A percentile compares a stretch with the other conserved stretches of the same genome.
These are phyloP conservation scores for Aspergillus luchuensis DNA, from an alignment of 2,329 filamentous ascomycete species.

Conservation along the genomic window DNA sequence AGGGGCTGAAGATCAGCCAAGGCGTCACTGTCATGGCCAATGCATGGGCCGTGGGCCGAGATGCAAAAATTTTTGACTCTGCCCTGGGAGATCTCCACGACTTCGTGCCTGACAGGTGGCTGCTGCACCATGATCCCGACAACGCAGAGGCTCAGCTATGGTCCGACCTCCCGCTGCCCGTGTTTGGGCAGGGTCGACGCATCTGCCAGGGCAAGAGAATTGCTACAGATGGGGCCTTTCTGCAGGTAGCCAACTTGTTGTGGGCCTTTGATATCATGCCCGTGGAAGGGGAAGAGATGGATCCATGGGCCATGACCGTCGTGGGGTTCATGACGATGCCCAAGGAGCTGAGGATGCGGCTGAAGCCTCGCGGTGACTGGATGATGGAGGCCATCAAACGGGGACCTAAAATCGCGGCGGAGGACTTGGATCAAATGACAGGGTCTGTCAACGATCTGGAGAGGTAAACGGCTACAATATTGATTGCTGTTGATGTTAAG, in stretches of 20 bases:
- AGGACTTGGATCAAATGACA: slow-evolving; percentile 22
- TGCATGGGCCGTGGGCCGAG: too few species aligned
- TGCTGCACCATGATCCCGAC: slow-evolving; percentile 36
- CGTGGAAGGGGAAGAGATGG: slow-evolving; percentile 18
- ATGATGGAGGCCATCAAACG: neutral
- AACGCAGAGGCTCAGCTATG: slow-evolving; percentile 11
- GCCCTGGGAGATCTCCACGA: too few species aligned
- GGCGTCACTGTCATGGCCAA: too few species aligned
- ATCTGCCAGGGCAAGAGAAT: slow-evolving; percentile 28
- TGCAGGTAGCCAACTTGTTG: slow-evolving; percentile 25
- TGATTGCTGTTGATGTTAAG: too few species aligned
- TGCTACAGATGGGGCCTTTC: slow-evolving; percentile 25
- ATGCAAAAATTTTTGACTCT: too few species aligned
- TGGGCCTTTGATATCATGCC: slow-evolving; percentile 28
- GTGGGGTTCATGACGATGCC: slow-evolving; percentile 30
- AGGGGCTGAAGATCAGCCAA: too few species aligned
- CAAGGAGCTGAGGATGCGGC: slow-evolving; percentile 18
- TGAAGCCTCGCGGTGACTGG: slow-evolving; percentile 14
- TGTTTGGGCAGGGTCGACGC: slow-evolving; percentile 26
- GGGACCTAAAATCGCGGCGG: slow-evolving; percentile 22
- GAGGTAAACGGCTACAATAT: neutral
- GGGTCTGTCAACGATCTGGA: slow-evolving; percentile 20
- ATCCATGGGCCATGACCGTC: slow-evolving; percentile 27
- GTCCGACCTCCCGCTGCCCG: slow-evolving; percentile 24
- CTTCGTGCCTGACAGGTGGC: too few species aligned